These are phyloP conservation scores for Colletotrichum sublineola DNA, from an alignment of 2,329 filamentous ascomycete species.

Conservation along the genomic window DNA sequence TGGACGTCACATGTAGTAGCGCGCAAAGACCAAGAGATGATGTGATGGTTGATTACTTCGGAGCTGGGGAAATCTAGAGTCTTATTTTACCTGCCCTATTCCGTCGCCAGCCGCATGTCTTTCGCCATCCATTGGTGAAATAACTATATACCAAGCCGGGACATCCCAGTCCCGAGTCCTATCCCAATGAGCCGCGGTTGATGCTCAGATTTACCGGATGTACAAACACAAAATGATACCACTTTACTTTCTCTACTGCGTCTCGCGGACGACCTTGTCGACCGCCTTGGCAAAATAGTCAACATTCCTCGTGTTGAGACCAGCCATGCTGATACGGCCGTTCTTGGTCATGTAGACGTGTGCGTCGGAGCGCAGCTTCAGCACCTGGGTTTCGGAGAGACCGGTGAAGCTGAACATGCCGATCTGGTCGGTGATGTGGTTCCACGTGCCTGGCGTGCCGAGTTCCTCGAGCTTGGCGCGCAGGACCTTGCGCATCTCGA, in stretches of 20 bases:
- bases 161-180: slow-evolving; percentile 6
- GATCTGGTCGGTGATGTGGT: slow-evolving; percentile 98
- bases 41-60: slow-evolving; percentile 28
- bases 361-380: slow-evolving; percentile 75
- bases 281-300: slow-evolving; percentile 94
- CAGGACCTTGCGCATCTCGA: slow-evolving; percentile 86
- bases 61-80: slow-evolving; percentile 32
- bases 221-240: neutral
- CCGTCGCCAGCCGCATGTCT: slow-evolving; percentile 23
- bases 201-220: neutral
- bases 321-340: slow-evolving; percentile 97
- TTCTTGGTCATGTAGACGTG: slow-evolving; percentile 98
- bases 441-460: slow-evolving; percentile 90
- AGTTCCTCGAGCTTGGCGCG: slow-evolving; percentile 85
- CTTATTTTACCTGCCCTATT: slow-evolving; percentile 9
- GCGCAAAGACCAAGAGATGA: slow-evolving; percentile 7
- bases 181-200: slow-evolving; percentile 1
- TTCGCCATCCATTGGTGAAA: slow-evolving; percentile 7
- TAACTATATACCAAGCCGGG: slow-evolving; percentile 17
- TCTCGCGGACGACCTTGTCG: slow-evolving; percentile 81
- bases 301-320: slow-evolving; percentile 91
- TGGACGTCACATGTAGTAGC: too few species aligned
- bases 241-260: slow-evolving; percentile 40
- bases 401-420: slow-evolving; percentile 99
- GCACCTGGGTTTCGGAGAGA: slow-evolving; percentile 79